Conservation (phyloP, 169 alveolate genomes). For the Hammondia hammondi region DNA sequence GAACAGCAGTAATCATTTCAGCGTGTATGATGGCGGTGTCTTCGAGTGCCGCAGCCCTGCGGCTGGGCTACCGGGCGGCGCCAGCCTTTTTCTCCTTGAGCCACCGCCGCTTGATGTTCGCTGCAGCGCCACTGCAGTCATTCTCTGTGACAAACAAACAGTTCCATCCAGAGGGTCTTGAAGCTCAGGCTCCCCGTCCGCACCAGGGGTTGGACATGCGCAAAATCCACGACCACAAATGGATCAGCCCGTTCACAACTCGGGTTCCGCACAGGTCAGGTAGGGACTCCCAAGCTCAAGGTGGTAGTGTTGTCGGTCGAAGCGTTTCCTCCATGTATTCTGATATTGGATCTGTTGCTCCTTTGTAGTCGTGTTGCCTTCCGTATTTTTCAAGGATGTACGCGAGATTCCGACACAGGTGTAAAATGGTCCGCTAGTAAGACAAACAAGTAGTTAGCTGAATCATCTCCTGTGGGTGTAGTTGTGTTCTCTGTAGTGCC, state of each 20-base stretch:
- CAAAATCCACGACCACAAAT: conserved; percentile 50
- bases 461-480: no score
- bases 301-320: no score
- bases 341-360: no score
- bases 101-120: conserved; percentile 37
- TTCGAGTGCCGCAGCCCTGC: background rate
- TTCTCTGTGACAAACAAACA: conserved; percentile 36
- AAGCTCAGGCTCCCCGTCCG: conserved; percentile 44
- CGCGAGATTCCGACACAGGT: no score
- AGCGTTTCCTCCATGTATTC: no score
- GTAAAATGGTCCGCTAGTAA: no score
- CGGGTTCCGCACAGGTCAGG: conserved; percentile 62
- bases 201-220: conserved; percentile 65
- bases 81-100: background rate
- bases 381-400: no score
- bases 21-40: background rate
- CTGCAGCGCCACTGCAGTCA: conserved; percentile 58
- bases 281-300: background rate
- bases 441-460: no score
- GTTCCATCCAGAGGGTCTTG: conserved; percentile 49
- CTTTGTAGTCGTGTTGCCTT: no score
- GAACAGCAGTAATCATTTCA: background rate
- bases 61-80: background rate
- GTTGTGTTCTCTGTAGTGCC: no score
- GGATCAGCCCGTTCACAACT: conserved; percentile 18